Evolutionary conservation across 495 filamentous ascomycete species (phyloP), one percentile per base, ranked within the genome.

Genomic region (Staphylotrichum tortipilum): DNA sequence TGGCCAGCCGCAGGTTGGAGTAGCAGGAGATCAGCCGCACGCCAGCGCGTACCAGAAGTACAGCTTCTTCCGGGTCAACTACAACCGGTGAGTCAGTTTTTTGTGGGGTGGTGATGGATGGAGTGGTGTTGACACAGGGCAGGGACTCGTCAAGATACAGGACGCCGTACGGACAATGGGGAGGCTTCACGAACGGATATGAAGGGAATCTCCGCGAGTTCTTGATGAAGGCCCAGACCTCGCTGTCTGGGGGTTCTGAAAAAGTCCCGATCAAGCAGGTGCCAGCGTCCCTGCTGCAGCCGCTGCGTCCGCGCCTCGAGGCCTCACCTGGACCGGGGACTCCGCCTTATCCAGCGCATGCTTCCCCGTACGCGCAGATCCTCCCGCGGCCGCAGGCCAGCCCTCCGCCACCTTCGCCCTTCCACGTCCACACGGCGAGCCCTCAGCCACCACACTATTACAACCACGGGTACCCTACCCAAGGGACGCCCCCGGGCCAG

Each of bases 141-240:
- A 76, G 73, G 57, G 68, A 74, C 52, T 58, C 68, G n/a, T 63
- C 65, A 0, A 65, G 63, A 23, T 73, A 80, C 54, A 67, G 69
- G 28, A 76, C 74, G 3, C 77, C 76, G 12, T 80, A 80, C 52
- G 67, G 69, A 22, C 61, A 57, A 10, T 70, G 67, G 60, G 71
- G 71, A 26, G 77, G 74, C 0, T 78, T 78, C 51, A 75, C 73
- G 11, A 78, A 80, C 47, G 76, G 75, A 4, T 80, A 78, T 38
- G 73, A 78, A 51, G 75, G 73, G 12, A 73, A 67, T 12, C 56
- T 75, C 6, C 58, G 68, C 26, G 68, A 68, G 6, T 73, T 78
- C 50, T 49, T 76, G 47, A 62, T 70, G 50, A 67, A 63, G 36
- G 62, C 69, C 10, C 69, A 67, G 24, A 62, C 66, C 21, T 64